Evolutionary conservation across 306 rosid species (phyloP), one percentile per base, ranked within the genome.

Genomic region (Trifolium dubium): DNA sequence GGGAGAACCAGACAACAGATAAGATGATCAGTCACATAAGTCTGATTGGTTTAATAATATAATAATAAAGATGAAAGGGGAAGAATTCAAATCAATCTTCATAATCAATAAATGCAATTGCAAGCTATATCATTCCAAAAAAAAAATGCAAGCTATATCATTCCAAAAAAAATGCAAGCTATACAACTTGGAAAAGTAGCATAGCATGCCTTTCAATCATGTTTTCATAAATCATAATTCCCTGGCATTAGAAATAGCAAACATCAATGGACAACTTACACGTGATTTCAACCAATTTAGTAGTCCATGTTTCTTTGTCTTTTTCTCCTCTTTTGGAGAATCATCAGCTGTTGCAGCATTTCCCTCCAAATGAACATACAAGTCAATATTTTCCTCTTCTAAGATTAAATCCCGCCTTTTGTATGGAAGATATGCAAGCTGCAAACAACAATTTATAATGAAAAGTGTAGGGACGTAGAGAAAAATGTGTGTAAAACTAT

Each of bases 371-470:
- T 90, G 87, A 81, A 90, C 96, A 88, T 85, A 85, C 65, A 81
- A 70, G 70, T 94, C 92, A 78, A 92, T 55, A 74, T 85, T 89
- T 79, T 94, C 98, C 89, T 94, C 98, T 2, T 94, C 97, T 67
- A 89, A 65, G 74, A 94, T 84, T 77, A 92, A 72, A 89, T 92
- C 98, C 77, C 95, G 88, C 80, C 97, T 91, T 86, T 88, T 91
- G 89, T 88, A 82, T 67, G 98, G 98, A 61, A 94, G 96, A 84
- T 94, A 94, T 62, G 97, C 98, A 76, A 94, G 92, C 98, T 94
- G 87, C 72, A 83, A 75, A 84, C 62, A 79, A 81, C 51, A 79
- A 81, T 70, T 72, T 29, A 55, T 23, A 73, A 74, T 73, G 71
- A 77, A 77, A 69, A 69, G 50, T 19, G 35, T 32, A 56, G 63